Conservation (phyloP, 2,329 filamentous ascomycete genomes). For the Aureobasidium mangrovei region DNA sequence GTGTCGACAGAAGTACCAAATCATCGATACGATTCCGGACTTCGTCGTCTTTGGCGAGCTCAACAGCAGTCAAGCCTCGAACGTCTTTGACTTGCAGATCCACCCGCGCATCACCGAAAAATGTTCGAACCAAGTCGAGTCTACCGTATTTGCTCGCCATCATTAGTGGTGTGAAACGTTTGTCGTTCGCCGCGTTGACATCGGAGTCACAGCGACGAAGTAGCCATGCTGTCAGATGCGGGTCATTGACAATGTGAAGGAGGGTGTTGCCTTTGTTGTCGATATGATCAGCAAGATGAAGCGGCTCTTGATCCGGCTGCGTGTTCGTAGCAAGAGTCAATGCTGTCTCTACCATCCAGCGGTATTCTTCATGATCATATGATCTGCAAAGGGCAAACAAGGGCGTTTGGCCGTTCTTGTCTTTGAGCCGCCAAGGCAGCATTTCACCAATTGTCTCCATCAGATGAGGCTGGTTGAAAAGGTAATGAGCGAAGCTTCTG, state of each 20-base stretch:
- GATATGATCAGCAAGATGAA: constrained; percentile 87
- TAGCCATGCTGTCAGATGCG: constrained; percentile 64
- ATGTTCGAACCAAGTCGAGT: constrained; percentile 79
- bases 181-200: constrained; percentile 91
- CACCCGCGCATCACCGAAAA: constrained; percentile 81
- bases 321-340: constrained; percentile 62
- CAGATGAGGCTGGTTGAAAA: constrained; percentile 81
- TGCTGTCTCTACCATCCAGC: constrained; percentile 75
- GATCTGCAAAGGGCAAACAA: constrained; percentile 90
- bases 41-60: constrained; percentile 95
- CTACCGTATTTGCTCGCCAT: constrained; percentile 96
- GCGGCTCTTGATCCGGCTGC: constrained; percentile 68
- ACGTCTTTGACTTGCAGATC: constrained; percentile 77
- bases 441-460: constrained; percentile 68
- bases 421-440: constrained; percentile 80
- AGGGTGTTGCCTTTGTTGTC: constrained; percentile 90
- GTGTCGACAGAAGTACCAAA: constrained; percentile 70
- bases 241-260: constrained; percentile 89
- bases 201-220: constrained; percentile 85
- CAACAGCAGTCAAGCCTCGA: constrained; percentile 84
- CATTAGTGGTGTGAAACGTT: constrained; percentile 91
- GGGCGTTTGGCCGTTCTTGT: constrained; percentile 97
- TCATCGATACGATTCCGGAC: constrained; percentile 95
- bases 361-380: constrained; percentile 85
- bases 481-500: constrained; percentile 85